Evolutionary conservation across 805 yeast species (phyloP), one percentile per base, ranked within the genome.

Genomic region (Teunomyces panamensis): DNA sequence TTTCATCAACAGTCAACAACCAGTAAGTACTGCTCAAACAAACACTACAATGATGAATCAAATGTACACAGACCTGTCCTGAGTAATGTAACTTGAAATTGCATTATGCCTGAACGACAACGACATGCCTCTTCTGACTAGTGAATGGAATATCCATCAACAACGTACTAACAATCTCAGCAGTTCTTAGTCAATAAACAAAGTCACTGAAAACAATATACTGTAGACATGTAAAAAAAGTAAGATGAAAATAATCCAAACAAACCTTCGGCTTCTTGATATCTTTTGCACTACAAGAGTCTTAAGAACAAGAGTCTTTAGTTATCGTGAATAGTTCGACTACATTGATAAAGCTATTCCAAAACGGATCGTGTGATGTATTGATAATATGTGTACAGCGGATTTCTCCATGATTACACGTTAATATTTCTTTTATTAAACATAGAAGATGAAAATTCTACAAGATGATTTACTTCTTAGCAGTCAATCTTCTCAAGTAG

Each of bases 401-500:
- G 29, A 20, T 33, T 13, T 33, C 36, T 33, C 36, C 36, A 33
- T 37, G 41, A 13, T 37, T 37, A 37, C 41, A 37, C 41, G 41
- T 37, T 37, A 37, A 37, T 37, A 37, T 37, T 37, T 37, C 20
- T 37, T 37, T 37, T 37, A 37, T 37, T 37, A 37, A 37, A 37
- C 41, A 37, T 37, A 37, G 41, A 37, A 37, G 41, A 37, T 37
- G 41, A 37, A 20, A 26, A 28, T 41, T 30, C 43, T 41, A 41
- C 34, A 41, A 10, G 27, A 39, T 24, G 44, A 52, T 49, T 85
- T 90, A 92, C 87, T 92, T 94, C 91, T 94, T 92, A 76, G 97
- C 95, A 78, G 96, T 85, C 80, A 94, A 84, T 89, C 96, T 92
- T 87, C 96, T 90, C 78, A 94, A 86, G 96, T 94, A 94, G 96